Base-by-base conservation (phyloP, 2,329 filamentous ascomycete genomes). In the Fusarium decemcellulare region DNA sequence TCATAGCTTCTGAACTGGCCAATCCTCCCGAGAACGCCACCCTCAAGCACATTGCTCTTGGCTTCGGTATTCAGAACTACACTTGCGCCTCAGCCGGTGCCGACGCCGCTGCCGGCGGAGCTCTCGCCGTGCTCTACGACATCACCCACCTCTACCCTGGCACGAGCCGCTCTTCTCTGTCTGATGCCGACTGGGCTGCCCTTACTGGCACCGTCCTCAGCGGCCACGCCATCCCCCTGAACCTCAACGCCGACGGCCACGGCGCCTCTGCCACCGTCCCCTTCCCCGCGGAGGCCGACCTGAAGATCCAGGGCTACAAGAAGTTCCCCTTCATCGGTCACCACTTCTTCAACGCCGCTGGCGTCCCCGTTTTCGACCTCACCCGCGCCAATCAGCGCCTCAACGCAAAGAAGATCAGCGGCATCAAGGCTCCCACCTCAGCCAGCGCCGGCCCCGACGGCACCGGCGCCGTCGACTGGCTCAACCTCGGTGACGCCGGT, bases 11-110 rank as follows among this genome's bases (percentile, higher is more conserved):
- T 27, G 81, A 88, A 54, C 85, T 89, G 30, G 76, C 82, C n/a
- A 63, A 77, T 5, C 82, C 82, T 2, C 68, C 83, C 4, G 65
- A 78, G 10, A 74, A 74, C 65, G 72, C 81, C 44, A 76, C 76
- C 6, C 80, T 90, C 39, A 84, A 87, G 76, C 80, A 85, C 80
- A 86, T 92, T 66, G 85, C 84, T 59, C 79, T 92, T 43, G 90
- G 90, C 70, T 86, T 90, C 71, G 90, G 90, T 61, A 86, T 90
- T 72, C 90, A 92, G 74, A 92, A 92, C 85, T 92, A 92, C 82
- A 90, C 87, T 39, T 92, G 90, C 79, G 67, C 70, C n/a, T 63
- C 74, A 4, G 76, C 77, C 3, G 77, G 76, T 15, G 76, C 79
- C 10, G 69, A 72, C 0, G 80, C 83, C 32, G 72, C 72, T 7